Evolutionary conservation across 352 stramenopile genomes (phyloP), one percentile per base, ranked within the genome.

Genomic region (Phytophthora tubulina): DNA sequence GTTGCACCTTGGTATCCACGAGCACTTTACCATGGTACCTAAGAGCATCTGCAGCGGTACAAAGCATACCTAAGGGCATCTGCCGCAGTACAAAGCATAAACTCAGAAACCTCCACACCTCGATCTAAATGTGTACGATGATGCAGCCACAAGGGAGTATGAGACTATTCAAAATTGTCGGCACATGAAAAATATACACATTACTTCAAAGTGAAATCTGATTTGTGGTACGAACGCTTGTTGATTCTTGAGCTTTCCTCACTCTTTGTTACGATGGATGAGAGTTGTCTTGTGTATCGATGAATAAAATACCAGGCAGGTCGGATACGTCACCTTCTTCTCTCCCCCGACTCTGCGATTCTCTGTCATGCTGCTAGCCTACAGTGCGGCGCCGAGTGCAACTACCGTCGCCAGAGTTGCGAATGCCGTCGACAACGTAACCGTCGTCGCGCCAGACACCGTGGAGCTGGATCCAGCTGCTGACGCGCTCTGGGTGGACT

Each of bases 271-370:
- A 48, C 51, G 53, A 61, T 63, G 48, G 51, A 61, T 73, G 21
- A 27, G 44, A 63, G 15, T 21, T 33, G 49, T 74, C 48, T 61
- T 49, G 31, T 56, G 52, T 74, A 15, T 72, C 55, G 44, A 73
- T 66, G 70, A 76, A 76, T 76, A 76, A 76, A 72, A 73, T 76
- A 72, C 58, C 67, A 52, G 27, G 35, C 50, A 50, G 39, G 45
- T 44, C 32, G 31, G 39, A 46, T 27, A 21, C 10, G 41, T 14
- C 41, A 27, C 41, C 6, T 27, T 27, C 36, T 27, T 14, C 41
- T n/a, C 21, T 46, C 15, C 17, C 15, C 31, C 54, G 3, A 21
- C 13, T 44, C 36, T 60, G 59, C 46, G 38, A 48, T 54, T 64
- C 36, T 51, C 45, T 61, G 63, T 73, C 42, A 17, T 53, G 35